Evolutionary conservation across 371 early-diverging fungal species (phyloP).

Genomic region (Mortierella sp.): DNA sequence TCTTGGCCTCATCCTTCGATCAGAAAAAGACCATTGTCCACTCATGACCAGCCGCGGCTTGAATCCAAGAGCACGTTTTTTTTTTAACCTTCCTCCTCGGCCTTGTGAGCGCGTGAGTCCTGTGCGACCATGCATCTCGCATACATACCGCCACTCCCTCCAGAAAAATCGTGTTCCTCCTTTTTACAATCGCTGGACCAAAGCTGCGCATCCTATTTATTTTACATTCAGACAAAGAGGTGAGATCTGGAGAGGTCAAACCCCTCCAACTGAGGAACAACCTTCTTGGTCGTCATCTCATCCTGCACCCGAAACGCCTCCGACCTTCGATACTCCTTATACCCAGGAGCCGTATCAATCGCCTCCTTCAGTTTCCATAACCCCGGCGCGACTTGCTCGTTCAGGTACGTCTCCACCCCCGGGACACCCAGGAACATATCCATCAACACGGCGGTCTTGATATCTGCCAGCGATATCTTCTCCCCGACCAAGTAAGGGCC

Average conservation of each 20-base stretch:
- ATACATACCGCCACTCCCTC: not conserved
- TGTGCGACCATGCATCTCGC: not conserved
- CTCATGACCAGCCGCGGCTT: not conserved
- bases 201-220: no score
- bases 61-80: conserved; percentile 2
- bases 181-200: not conserved
- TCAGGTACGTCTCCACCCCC: conserved; percentile 4
- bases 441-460: conserved; percentile 35
- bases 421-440: conserved; percentile 28
- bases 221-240: conserved; percentile 16
- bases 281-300: conserved; percentile 19
- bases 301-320: conserved; percentile 25
- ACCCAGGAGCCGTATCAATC: conserved; percentile 23
- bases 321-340: conserved; percentile 22
- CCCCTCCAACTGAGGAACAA: conserved; percentile 15
- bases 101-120: not conserved
- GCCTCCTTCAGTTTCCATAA: conserved; percentile 32
- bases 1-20: not conserved
- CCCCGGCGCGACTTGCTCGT: conserved; percentile 6
- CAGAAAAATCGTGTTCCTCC: not conserved
- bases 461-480: conserved; percentile 31
- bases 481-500: conserved; percentile 17
- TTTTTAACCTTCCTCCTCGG: not conserved
- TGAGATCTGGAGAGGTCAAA: conserved; percentile 30
- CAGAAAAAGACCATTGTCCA: not conserved